Evolutionary conservation across 495 filamentous ascomycete genomes (phyloP).

Genomic region (Neurospora terricola): DNA sequence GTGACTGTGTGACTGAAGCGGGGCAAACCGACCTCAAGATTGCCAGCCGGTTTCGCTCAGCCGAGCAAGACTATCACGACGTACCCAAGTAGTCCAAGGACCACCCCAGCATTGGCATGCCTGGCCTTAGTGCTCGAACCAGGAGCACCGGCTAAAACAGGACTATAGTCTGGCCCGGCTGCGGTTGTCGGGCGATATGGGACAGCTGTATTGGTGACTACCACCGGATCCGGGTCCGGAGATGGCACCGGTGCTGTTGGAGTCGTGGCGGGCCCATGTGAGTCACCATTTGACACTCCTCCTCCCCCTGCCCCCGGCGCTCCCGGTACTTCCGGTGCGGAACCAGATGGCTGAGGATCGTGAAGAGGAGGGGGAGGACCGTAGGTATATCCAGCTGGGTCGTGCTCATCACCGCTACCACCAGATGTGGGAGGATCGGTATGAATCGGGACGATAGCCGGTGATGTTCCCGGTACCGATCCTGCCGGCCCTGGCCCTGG

Average conservation of each 20-base stretch:
- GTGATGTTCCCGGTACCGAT: not conserved
- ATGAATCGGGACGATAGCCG: not conserved
- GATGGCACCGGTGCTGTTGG: not conserved
- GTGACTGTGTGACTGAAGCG: not conserved
- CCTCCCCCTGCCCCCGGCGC: not conserved
- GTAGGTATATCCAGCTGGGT: not conserved
- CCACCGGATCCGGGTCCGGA: not conserved
- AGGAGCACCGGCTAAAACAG: not conserved
- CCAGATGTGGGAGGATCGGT: not conserved
- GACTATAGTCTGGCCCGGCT: not conserved
- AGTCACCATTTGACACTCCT: not conserved
- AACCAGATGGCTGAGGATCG: not conserved
- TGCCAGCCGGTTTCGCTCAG: not conserved
- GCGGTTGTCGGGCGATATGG: not conserved
- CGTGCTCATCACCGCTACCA: not conserved
- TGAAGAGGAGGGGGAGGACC: not conserved
- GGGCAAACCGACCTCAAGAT: not conserved
- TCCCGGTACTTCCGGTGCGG: not conserved
- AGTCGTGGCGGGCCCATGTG: not conserved
- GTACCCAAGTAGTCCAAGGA: not conserved
- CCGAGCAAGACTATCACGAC: not conserved
- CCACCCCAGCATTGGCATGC: not conserved
- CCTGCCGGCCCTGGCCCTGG: not conserved
- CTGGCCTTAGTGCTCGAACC: not conserved
- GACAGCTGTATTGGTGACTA: not conserved